Conservation (phyloP, 495 filamentous ascomycete genomes). For the Penicillium bovifimosum region DNA sequence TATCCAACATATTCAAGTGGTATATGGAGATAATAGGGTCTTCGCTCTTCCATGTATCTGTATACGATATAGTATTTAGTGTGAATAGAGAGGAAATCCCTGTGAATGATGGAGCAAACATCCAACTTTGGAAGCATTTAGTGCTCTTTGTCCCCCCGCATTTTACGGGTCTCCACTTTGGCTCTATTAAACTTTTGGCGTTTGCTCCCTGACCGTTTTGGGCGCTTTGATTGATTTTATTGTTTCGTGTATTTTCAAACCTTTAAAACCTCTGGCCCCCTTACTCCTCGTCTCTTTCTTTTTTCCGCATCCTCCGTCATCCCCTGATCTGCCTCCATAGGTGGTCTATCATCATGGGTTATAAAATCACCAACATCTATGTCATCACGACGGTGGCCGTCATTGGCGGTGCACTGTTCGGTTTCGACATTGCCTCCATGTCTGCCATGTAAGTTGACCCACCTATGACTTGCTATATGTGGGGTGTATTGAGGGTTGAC, state of each 20-base stretch:
- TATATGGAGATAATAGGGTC: neutral
- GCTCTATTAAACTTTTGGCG: neutral
- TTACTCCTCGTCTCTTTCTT: neutral
- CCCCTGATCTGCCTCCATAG: neutral
- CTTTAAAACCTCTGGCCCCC: neutral
- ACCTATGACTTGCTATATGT: neutral
- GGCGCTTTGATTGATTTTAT: neutral
- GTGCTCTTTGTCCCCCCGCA: constrained; percentile 9
- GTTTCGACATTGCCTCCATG: constrained; percentile 71
- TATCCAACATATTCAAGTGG: neutral
- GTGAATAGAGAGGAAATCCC: no score
- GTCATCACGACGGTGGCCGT: constrained; percentile 28
- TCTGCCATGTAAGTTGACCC: constrained; percentile 51
- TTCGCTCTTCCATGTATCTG: neutral
- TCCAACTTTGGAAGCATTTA: neutral
- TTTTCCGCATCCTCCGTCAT: neutral
- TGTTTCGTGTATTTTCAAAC: neutral
- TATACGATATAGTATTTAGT: neutral
- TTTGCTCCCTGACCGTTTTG: neutral
- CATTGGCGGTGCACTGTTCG: constrained; percentile 60
- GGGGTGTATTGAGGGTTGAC: neutral
- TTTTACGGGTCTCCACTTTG: constrained; percentile 1
- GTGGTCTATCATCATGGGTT: constrained; percentile 13
- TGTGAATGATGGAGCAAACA: no score
- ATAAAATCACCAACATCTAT: constrained; percentile 27